Evolutionary conservation across 2,329 filamentous ascomycete species (phyloP).

Genomic region (Davidsoniella neocaledoniae): DNA sequence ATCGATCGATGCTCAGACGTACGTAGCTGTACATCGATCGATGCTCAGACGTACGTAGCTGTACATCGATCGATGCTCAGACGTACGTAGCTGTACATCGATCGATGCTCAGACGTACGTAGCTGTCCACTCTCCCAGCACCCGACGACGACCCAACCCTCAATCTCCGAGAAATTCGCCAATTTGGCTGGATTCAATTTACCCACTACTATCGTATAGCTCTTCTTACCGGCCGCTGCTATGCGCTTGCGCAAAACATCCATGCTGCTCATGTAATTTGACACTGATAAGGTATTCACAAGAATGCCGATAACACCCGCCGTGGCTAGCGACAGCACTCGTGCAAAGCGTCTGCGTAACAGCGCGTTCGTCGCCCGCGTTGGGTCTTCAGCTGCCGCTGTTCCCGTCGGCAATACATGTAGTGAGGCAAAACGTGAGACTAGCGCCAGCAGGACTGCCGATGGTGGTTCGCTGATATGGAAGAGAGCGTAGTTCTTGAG

Average conservation of each 20-base stretch:
- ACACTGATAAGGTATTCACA: slow-evolving; percentile 85
- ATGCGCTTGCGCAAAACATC: slow-evolving; percentile 58
- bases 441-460: slow-evolving; percentile 71
- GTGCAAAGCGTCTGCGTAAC: slow-evolving; percentile 74
- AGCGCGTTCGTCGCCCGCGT: slow-evolving; percentile 30
- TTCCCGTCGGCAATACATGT: slow-evolving; percentile 53
- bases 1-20: no score
- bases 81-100: no score
- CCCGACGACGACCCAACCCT: slow-evolving; percentile 91
- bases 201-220: slow-evolving; percentile 89
- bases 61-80: no score
- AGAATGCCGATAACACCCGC: slow-evolving; percentile 81
- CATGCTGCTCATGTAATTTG: slow-evolving; percentile 74
- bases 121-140: slow-evolving; percentile 94
- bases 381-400: slow-evolving; percentile 28
- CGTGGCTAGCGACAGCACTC: slow-evolving; percentile 63
- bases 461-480: slow-evolving; percentile 67
- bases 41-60: no score
- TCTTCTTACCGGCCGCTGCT: slow-evolving; percentile 71
- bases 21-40: no score
- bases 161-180: slow-evolving; percentile 89
- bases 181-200: slow-evolving; percentile 93
- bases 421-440: slow-evolving; percentile 65
- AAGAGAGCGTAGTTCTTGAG: slow-evolving; percentile 61
- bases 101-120: no score